Evolutionary conservation across 2,329 filamentous ascomycete species (phyloP).

Genomic region (Periconia sp.): DNA sequence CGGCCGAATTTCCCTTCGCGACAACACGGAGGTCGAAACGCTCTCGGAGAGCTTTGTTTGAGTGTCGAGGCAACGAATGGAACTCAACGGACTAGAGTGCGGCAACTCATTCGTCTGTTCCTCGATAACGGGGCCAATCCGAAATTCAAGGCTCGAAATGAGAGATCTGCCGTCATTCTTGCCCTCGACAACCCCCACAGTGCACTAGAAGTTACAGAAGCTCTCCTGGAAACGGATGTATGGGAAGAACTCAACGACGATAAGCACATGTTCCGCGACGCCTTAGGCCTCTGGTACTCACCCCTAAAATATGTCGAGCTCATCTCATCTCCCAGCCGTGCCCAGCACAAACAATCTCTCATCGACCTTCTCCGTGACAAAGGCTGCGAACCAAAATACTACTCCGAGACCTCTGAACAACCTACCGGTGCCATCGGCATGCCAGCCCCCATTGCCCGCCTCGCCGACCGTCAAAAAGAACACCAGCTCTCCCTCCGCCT

Average conservation of each 20-base stretch:
- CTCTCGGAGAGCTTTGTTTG: conserved; percentile 68
- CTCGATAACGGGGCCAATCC: conserved; percentile 64
- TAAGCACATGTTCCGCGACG: conserved; percentile 52
- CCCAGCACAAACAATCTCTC: conserved; percentile 23
- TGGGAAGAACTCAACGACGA: conserved; percentile 70
- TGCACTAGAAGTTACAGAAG: conserved; percentile 61
- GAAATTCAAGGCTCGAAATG: conserved; percentile 58
- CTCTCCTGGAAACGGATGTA: conserved; percentile 67
- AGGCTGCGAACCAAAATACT: conserved; percentile 38
- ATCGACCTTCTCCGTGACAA: conserved; percentile 41
- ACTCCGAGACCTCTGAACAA: conserved; percentile 44
- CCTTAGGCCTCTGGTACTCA: conserved; percentile 65
- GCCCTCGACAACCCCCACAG: conserved; percentile 63
- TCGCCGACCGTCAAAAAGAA: conserved; percentile 40
- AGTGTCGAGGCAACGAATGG: conserved; percentile 57
- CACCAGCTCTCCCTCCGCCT: conserved; percentile 35
- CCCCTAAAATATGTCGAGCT: conserved; percentile 66
- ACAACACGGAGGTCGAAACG: conserved; percentile 66
- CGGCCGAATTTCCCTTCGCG: conserved; percentile 70
- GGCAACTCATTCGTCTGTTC: conserved; percentile 60
- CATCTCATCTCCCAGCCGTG: conserved; percentile 26
- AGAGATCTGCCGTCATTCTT: conserved; percentile 65
- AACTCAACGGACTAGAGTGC: conserved; percentile 31
- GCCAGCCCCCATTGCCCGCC: conserved; percentile 29
- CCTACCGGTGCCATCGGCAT: conserved; percentile 44